Percentiles rank a stretch among this genome's conserved stretches.
Evolutionary conservation across 2,329 filamentous ascomycete genomes (phyloP).

Genomic region (Sporothrix mexicana): DNA sequence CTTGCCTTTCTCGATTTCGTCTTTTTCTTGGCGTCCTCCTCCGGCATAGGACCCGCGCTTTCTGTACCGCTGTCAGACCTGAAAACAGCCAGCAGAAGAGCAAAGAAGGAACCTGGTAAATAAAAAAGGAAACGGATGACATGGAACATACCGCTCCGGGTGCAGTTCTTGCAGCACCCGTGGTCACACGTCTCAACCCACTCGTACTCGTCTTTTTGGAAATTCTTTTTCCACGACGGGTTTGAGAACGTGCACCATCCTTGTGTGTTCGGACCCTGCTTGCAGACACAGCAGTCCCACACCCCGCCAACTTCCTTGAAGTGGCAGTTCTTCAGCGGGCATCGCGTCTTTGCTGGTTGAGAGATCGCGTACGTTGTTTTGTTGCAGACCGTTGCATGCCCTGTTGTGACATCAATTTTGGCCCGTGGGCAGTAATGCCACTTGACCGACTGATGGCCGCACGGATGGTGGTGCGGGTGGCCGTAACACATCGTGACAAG

Average conservation of each 20-base stretch:
- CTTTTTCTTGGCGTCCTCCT: constrained; percentile 34
- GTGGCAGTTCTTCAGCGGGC: constrained; percentile 58
- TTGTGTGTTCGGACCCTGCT: constrained; percentile 56
- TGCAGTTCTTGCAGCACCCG: constrained; percentile 58
- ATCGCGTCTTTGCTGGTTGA: constrained; percentile 52
- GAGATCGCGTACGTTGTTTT: constrained; percentile 55
- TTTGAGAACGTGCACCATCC: constrained; percentile 58
- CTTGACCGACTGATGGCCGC: constrained; percentile 60
- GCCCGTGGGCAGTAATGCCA: constrained; percentile 61
- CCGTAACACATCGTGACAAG: constrained; percentile 57
- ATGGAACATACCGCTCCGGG: constrained; percentile 49
- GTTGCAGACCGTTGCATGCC: constrained; percentile 56
- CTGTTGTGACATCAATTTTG: constrained; percentile 56
- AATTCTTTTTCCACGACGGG: constrained; percentile 43
- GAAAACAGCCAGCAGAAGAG: neutral
- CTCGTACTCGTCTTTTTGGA: constrained; percentile 45
- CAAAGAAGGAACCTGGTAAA: neutral
- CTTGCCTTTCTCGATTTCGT: constrained; percentile 31
- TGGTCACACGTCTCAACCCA: constrained; percentile 56
- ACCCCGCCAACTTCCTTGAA: constrained; percentile 56
- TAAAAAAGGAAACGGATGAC: neutral
- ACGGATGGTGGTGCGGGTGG: constrained; percentile 59
- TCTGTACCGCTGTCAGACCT: constrained; percentile 25
- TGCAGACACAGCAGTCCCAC: constrained; percentile 62
- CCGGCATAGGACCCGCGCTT: constrained; percentile 36